phyloP scores from a whole-genome alignment of 2,329 filamentous ascomycete species.

The Penicillium sp. region DNA sequence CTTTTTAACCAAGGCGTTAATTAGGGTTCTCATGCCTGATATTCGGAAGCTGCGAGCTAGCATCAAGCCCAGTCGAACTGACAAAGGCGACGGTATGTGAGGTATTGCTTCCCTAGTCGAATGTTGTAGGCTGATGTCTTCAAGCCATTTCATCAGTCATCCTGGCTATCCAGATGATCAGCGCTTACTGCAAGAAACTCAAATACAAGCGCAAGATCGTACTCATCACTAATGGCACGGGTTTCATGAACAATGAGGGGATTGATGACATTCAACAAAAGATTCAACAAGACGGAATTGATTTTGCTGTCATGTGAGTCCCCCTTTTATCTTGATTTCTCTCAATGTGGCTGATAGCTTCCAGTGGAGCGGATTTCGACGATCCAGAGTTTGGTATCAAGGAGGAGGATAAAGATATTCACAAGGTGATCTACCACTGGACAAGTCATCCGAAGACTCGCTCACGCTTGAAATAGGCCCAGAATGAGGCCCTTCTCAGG shows the following conservation, averaged over 20 bases:
- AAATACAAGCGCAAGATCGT: slow-evolving; percentile 80
- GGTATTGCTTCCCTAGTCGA: background rate
- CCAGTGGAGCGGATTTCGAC: slow-evolving; percentile 87
- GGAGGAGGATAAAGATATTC: slow-evolving; percentile 75
- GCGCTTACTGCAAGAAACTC: slow-evolving; percentile 71
- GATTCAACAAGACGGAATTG: slow-evolving; percentile 72
- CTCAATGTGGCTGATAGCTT: slow-evolving; percentile 23
- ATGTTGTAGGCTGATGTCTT: background rate
- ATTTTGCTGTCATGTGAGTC: slow-evolving; percentile 73
- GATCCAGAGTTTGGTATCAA: slow-evolving; percentile 86
- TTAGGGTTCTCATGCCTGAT: slow-evolving; percentile 64
- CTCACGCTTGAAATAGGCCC: slow-evolving; percentile 45
- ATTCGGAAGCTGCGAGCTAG: slow-evolving; percentile 62
- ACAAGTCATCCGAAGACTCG: too few species aligned
- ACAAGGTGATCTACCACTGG: slow-evolving; percentile 57
- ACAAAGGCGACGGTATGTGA: slow-evolving; percentile 66
- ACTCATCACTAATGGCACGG: slow-evolving; percentile 78
- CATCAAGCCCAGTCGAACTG: slow-evolving; percentile 66
- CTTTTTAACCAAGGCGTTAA: slow-evolving; percentile 6
- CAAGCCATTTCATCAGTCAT: slow-evolving; percentile 76
- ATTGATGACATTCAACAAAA: slow-evolving; percentile 68
- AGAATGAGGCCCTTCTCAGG: slow-evolving; percentile 70
- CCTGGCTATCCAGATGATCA: slow-evolving; percentile 83
- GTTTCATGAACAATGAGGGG: slow-evolving; percentile 69
- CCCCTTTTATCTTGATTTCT: background rate